These are phyloP conservation scores for Ettlia oleoabundans DNA, from an alignment of 139 green algal species.

Conservation along the genomic window DNA sequence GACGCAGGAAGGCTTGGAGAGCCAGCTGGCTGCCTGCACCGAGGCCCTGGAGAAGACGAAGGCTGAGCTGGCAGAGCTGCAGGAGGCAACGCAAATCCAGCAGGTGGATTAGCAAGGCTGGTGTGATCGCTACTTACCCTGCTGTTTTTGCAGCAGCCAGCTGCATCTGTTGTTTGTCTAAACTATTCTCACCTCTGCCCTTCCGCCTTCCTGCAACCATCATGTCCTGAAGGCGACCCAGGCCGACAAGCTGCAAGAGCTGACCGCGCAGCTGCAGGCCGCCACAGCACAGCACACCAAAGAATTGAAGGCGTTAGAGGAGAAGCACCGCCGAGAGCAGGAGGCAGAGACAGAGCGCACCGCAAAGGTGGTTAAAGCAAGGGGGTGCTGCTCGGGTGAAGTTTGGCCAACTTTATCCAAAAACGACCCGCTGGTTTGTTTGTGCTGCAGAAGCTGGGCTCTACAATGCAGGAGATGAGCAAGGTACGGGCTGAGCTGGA, in stretches of 20 bases:
- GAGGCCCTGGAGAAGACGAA: neutral
- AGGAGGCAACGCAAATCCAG: neutral
- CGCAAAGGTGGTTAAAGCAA: slow-evolving; percentile 28
- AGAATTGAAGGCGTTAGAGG: neutral
- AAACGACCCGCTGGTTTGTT: neutral
- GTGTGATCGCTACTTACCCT: too few species aligned
- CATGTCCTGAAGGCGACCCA: neutral
- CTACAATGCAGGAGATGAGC: neutral
- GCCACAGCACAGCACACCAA: neutral
- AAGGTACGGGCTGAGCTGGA: neutral
- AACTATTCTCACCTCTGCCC: neutral
- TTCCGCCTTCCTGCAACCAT: too few species aligned
- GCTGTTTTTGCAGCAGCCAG: neutral
- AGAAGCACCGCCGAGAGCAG: neutral
- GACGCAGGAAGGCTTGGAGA: neutral
- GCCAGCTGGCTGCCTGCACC: neutral
- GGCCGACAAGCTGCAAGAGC: neutral
- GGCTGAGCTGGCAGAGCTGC: neutral
- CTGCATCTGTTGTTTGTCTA: neutral
- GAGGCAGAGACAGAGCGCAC: slow-evolving; percentile 3
- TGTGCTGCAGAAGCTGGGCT: slow-evolving; percentile 21
- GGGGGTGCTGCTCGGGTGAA: too few species aligned
- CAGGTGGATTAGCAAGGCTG: neutral
- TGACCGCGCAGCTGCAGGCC: neutral
- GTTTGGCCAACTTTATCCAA: neutral